phyloP scores from a whole-genome alignment of 106 monocot genomes.

The Dactylorhiza incarnata region DNA sequence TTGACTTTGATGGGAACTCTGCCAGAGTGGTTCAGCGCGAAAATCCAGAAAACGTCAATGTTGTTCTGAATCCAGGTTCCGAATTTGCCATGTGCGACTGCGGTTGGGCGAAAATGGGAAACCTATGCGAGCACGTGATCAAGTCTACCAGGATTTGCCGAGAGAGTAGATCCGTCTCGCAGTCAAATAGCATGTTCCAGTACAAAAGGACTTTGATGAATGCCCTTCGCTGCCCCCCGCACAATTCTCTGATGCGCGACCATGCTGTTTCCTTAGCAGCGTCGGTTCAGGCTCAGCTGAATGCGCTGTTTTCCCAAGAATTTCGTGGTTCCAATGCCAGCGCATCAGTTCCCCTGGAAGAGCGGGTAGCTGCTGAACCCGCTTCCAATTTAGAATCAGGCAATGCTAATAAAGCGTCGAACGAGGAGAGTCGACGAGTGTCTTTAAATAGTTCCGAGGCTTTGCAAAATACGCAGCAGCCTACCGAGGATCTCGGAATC shows the following conservation, averaged over 20 bases:
- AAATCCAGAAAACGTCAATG: constrained; percentile 28
- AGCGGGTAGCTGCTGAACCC: constrained; percentile 7
- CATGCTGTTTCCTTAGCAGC: constrained; percentile 65
- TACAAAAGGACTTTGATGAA: constrained; percentile 54
- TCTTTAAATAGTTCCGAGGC: constrained; percentile 4
- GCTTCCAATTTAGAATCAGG: constrained; percentile 1
- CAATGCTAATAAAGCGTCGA: constrained; percentile 14
- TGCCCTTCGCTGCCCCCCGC: constrained; percentile 49
- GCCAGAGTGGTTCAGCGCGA: constrained; percentile 36
- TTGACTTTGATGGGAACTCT: constrained; percentile 29
- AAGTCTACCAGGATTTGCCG: constrained; percentile 39
- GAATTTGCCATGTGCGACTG: constrained; percentile 89
- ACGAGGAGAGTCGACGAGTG: not conserved
- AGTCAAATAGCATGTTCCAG: constrained; percentile 46
- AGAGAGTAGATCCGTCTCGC: constrained; percentile 23
- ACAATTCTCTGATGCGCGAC: constrained; percentile 79
- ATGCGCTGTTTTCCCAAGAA: constrained; percentile 21
- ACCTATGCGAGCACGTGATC: constrained; percentile 79
- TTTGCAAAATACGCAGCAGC: constrained; percentile 2
- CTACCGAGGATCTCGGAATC: not conserved
- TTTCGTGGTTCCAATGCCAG: not conserved
- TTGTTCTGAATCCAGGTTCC: constrained; percentile 62
- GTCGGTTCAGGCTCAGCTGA: constrained; percentile 51
- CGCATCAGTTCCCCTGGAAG: constrained; percentile 2
- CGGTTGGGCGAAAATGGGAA: constrained; percentile 65